Conservation (phyloP, 1,139 yeast species). For the Kazachstania sp. region DNA sequence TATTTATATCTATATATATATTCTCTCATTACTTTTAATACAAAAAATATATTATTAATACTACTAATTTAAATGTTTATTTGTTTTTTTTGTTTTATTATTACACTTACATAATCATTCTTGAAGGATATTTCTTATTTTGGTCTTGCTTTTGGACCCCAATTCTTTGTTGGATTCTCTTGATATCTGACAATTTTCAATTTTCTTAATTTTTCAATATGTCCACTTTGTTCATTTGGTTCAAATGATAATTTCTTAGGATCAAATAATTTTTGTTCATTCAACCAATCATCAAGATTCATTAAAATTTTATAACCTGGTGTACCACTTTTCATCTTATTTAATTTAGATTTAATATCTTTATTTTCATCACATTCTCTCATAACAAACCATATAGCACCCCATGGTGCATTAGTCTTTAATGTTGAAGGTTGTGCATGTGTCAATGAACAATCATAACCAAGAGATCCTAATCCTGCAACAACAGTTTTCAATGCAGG, state of each 20-base stretch:
- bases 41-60: no score
- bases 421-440: conserved; percentile 82
- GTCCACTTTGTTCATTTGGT: conserved; percentile 47
- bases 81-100: no score
- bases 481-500: conserved; percentile 69
- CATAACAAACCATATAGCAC: conserved; percentile 61
- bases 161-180: conserved; percentile 82
- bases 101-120: not conserved
- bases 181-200: conserved; percentile 80
- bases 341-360: conserved; percentile 25
- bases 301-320: conserved; percentile 60
- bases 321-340: conserved; percentile 41
- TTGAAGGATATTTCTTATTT: conserved; percentile 4
- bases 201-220: conserved; percentile 53
- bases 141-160: conserved; percentile 94
- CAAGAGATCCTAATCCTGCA: conserved; percentile 80
- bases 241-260: conserved; percentile 37
- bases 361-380: conserved; percentile 51
- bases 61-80: no score
- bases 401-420: conserved; percentile 88
- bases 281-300: conserved; percentile 26
- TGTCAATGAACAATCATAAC: conserved; percentile 72
- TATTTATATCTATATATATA: not conserved
- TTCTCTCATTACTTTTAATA: not conserved
- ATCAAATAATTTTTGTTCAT: conserved; percentile 5